Conservation (phyloP, 1,284 basidiomycete species). For the Fomitopsis pinicola region DNA sequence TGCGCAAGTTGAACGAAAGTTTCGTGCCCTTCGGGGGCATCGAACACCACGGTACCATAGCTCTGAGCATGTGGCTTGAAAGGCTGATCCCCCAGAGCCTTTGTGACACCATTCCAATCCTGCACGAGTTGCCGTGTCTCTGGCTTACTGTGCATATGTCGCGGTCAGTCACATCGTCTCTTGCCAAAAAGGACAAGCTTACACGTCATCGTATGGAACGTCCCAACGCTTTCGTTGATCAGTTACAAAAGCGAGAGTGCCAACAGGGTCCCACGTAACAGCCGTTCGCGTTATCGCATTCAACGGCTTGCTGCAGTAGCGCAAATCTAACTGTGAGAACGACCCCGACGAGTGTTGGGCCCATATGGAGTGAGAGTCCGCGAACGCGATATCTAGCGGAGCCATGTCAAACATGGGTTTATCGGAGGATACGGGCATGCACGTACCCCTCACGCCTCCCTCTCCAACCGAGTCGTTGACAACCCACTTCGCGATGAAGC, state of each 20-base stretch:
- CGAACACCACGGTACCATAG: constrained; percentile 44
- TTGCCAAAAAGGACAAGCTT: constrained; percentile 23
- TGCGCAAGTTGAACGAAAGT: constrained; percentile 62
- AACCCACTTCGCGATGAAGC: constrained; percentile 81
- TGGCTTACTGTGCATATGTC: constrained; percentile 37
- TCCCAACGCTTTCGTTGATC: constrained; percentile 61
- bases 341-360: constrained; percentile 74
- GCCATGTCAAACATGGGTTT: background rate
- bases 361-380: constrained; percentile 72
- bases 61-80: constrained; percentile 48
- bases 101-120: constrained; percentile 36
- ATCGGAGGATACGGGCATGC: background rate
- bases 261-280: constrained; percentile 65
- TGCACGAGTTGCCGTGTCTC: constrained; percentile 37
- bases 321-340: constrained; percentile 77
- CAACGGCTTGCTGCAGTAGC: constrained; percentile 57
- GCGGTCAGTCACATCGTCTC: background rate
- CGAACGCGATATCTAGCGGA: constrained; percentile 59
- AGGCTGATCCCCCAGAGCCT: constrained; percentile 48
- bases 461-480: constrained; percentile 59
- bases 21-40: constrained; percentile 39
- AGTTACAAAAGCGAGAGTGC: constrained; percentile 67
- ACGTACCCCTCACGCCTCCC: constrained; percentile 65
- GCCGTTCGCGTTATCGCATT: constrained; percentile 68
- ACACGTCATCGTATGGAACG: constrained; percentile 85